These are phyloP conservation scores for Venturia pyrina DNA, from an alignment of 2,329 filamentous ascomycete genomes.

Conservation along the genomic window DNA sequence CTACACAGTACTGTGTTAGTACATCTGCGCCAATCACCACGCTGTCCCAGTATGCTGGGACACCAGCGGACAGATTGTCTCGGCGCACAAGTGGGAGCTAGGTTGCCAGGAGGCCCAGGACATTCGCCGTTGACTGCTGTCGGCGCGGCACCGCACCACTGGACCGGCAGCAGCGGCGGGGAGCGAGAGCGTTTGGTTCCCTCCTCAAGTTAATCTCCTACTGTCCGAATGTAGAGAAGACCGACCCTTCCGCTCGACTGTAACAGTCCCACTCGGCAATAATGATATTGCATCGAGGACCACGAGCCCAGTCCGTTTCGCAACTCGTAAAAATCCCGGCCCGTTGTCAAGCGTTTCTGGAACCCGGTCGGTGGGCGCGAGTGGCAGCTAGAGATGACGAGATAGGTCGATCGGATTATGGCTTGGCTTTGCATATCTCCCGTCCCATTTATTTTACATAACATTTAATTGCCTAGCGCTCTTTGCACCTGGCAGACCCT, in stretches of 20 bases:
- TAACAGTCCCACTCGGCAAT: background rate
- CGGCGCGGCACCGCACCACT: background rate
- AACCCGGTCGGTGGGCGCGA: background rate
- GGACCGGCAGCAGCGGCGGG: too few species aligned
- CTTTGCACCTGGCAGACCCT: background rate
- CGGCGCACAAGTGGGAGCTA: background rate
- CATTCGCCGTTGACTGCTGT: background rate
- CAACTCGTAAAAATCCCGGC: background rate
- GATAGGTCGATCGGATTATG: background rate
- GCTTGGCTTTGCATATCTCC: background rate
- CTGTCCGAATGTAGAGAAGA: background rate
- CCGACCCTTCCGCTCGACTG: background rate
- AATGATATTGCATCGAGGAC: background rate
- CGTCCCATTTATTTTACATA: constrained; percentile 6
- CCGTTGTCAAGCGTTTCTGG: background rate
- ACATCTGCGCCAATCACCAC: constrained; percentile 1
- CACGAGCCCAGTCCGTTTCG: background rate
- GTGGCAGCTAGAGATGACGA: background rate
- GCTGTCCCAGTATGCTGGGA: background rate
- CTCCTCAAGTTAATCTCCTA: background rate
- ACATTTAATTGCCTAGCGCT: background rate
- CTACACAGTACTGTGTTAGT: background rate
- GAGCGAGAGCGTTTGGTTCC: too few species aligned
- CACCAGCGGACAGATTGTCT: background rate
- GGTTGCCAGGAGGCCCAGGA: too few species aligned